Percentiles rank a stretch among this genome's conserved stretches.
phyloP scores from a whole-genome alignment of 176 grass and related monocot species.

The Triticum urartu region DNA sequence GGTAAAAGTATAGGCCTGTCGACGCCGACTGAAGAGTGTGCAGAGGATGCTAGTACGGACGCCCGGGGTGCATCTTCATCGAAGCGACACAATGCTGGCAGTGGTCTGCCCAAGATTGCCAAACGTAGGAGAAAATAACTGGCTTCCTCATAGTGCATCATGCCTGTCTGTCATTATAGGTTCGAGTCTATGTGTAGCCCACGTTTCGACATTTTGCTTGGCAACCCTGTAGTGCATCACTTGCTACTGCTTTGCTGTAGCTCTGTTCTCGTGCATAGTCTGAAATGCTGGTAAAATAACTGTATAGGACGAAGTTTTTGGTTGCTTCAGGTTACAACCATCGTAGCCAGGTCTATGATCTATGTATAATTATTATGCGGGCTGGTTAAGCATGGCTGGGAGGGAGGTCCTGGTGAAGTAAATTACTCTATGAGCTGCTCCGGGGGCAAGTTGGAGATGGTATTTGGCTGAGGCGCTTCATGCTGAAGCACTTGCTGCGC shows the following conservation, averaged over 20 bases:
- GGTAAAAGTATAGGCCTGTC: neutral
- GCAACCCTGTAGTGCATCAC: neutral
- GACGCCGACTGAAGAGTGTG: neutral
- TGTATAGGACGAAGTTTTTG: neutral
- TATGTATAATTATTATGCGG: neutral
- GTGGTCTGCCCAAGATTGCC: conserved; percentile 40
- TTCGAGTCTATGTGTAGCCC: neutral
- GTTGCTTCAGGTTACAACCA: neutral
- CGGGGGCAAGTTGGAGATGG: neutral
- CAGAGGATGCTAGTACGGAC: conserved; percentile 25
- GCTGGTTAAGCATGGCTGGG: neutral
- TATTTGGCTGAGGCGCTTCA: neutral
- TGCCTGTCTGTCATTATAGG: neutral
- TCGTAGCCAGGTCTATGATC: neutral
- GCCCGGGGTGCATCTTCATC: conserved; percentile 2
- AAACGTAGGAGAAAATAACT: conserved; percentile 50
- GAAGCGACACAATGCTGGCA: neutral
- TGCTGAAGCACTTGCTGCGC: too few relatives aligned
- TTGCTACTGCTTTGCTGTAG: neutral
- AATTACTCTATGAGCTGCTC: too few relatives aligned
- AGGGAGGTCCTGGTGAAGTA: too few relatives aligned
- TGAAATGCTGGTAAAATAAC: neutral
- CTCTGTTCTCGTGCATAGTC: neutral
- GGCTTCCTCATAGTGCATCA: neutral
- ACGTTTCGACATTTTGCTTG: neutral